Evolutionary conservation across 352 stramenopile species (phyloP).

Genomic region (Phytophthora cactorum): DNA sequence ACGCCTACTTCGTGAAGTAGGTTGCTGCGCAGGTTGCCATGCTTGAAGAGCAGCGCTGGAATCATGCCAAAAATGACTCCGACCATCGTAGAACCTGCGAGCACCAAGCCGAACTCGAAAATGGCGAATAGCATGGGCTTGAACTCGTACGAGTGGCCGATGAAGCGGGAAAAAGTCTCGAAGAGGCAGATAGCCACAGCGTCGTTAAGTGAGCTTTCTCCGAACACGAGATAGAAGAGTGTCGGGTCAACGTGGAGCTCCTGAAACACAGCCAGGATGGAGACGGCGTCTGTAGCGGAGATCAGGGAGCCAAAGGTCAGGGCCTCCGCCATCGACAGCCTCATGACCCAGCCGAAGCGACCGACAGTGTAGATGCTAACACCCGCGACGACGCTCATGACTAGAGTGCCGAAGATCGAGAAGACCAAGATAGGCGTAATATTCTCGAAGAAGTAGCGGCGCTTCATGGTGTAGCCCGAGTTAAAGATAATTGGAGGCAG

Average conservation of each 20-base stretch:
- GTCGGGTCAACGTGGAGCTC: constrained; percentile 89
- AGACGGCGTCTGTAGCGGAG: constrained; percentile 94
- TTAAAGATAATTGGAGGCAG: constrained; percentile 97
- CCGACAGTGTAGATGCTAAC: constrained; percentile 77
- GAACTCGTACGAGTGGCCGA: constrained; percentile 87
- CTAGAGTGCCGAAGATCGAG: constrained; percentile 90
- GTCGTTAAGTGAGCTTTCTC: constrained; percentile 95
- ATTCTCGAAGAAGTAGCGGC: constrained; percentile 93
- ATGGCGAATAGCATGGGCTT: constrained; percentile 79
- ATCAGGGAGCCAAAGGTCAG: constrained; percentile 94
- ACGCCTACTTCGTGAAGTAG: constrained; percentile 89
- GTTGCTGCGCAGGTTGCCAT: constrained; percentile 88
- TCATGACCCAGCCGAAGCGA: constrained; percentile 66
- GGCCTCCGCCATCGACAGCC: constrained; percentile 87
- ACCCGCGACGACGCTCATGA: constrained; percentile 89
- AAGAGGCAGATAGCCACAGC: constrained; percentile 95
- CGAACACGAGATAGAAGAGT: constrained; percentile 96
- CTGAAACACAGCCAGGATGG: constrained; percentile 92
- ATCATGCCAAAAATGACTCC: constrained; percentile 87
- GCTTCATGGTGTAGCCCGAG: constrained; percentile 92
- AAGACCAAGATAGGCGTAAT: constrained; percentile 91
- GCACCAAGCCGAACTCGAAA: constrained; percentile 92
- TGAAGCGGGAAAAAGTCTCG: constrained; percentile 92
- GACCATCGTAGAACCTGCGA: constrained; percentile 89
- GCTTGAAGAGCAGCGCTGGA: constrained; percentile 90